These are phyloP conservation scores for Cercospora nicotianae DNA, from an alignment of 2,329 filamentous ascomycete genomes.

Conservation along the genomic window DNA sequence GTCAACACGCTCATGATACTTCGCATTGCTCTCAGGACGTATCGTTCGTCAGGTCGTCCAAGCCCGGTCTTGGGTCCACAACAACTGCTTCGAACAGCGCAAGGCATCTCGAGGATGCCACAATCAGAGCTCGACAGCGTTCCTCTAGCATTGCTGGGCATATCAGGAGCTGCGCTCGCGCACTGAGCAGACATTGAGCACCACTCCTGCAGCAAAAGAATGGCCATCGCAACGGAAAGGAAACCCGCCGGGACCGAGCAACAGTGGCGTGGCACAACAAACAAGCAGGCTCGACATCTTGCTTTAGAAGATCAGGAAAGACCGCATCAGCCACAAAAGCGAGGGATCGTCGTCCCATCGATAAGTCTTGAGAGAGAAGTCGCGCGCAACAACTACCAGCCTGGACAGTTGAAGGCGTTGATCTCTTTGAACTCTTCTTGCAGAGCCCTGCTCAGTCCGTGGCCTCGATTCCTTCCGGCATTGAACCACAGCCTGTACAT, in stretches of 20 bases:
- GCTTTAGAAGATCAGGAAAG: neutral
- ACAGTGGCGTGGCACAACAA: neutral
- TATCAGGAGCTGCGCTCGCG: neutral
- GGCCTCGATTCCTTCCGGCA: neutral
- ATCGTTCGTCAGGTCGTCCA: too few species aligned
- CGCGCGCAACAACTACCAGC: neutral
- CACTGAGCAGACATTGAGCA: neutral
- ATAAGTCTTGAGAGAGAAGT: neutral
- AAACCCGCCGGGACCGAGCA: neutral
- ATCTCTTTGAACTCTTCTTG: slow-evolving; percentile 3
- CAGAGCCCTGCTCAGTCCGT: neutral
- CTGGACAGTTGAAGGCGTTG: slow-evolving; percentile 18
- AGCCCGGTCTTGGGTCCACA: too few species aligned
- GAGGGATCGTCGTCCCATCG: neutral
- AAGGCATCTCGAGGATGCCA: neutral
- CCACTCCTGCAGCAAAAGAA: neutral
- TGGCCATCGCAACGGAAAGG: neutral
- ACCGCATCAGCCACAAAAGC: neutral
- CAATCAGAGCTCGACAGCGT: neutral
- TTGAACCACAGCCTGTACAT: slow-evolving; percentile 9
- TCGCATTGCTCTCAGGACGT: neutral
- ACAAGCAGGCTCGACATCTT: neutral
- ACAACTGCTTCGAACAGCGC: neutral
- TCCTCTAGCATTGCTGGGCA: neutral
- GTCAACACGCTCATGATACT: neutral